Evolutionary conservation across 306 rosid species (phyloP).

Genomic region (Alnus rubra): DNA sequence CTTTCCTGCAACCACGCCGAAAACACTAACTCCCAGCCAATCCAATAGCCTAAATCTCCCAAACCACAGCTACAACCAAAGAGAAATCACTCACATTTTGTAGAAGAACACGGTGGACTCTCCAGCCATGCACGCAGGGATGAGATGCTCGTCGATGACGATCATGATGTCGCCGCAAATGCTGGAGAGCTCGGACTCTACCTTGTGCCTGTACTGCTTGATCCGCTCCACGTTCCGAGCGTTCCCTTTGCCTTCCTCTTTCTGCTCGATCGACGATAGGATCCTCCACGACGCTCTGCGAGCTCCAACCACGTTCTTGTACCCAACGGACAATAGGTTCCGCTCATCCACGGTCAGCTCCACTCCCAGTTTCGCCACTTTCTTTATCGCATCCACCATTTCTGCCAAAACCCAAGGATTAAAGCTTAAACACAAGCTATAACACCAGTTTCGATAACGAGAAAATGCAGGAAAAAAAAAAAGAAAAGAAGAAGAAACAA

Average conservation of each 20-base stretch:
- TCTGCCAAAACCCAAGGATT: slow-evolving; percentile 23
- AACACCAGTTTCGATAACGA: neutral
- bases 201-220: slow-evolving; percentile 50
- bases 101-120: slow-evolving; percentile 56
- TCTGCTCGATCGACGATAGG: slow-evolving; percentile 56
- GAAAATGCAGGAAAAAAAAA: neutral
- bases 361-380: slow-evolving; percentile 58
- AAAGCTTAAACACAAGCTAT: neutral
- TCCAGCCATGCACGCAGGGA: slow-evolving; percentile 41
- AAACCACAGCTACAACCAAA: neutral
- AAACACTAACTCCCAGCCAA: slow-evolving; percentile 5
- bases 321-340: slow-evolving; percentile 58
- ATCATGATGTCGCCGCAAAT: slow-evolving; percentile 56
- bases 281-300: slow-evolving; percentile 72
- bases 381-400: slow-evolving; percentile 68
- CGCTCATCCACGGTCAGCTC: slow-evolving; percentile 61
- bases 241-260: slow-evolving; percentile 56
- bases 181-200: slow-evolving; percentile 51
- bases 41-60: neutral
- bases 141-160: slow-evolving; percentile 58
- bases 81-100: slow-evolving; percentile 40
- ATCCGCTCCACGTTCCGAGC: slow-evolving; percentile 48
- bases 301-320: slow-evolving; percentile 59
- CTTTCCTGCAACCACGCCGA: slow-evolving; percentile 46
- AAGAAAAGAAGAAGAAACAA: neutral